Percentiles rank a stretch among this genome's conserved stretches.
Evolutionary conservation across 225 moss, liverwort and hornwort species (phyloP).

Genomic region (Antitrichia curtipendula): DNA sequence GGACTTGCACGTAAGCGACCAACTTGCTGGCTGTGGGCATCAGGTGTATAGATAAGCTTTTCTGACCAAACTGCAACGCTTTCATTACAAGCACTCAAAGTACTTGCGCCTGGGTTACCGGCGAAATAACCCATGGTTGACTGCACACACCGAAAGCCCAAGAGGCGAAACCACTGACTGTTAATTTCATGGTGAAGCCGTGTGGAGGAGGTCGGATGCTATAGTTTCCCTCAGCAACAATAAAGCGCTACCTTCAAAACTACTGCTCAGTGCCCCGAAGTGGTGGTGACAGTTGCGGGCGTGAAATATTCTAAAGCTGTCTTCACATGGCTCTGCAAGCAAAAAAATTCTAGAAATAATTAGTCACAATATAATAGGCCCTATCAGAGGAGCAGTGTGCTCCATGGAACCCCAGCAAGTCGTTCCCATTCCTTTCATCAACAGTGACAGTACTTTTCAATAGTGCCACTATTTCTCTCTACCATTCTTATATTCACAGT

Average conservation of each 20-base stretch:
- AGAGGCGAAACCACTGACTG: conserved; percentile 15
- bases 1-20: neutral
- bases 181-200: neutral
- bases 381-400: neutral
- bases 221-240: neutral
- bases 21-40: neutral
- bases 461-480: neutral
- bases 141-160: conserved; percentile 33
- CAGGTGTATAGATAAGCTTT: neutral
- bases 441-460: neutral
- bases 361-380: neutral
- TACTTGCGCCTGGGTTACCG: neutral
- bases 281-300: neutral
- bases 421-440: neutral
- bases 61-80: neutral
- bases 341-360: neutral
- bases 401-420: neutral
- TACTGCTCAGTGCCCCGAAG: conserved; percentile 12
- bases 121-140: conserved; percentile 2
- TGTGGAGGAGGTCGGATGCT: neutral
- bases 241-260: neutral
- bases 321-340: conserved; percentile 74
- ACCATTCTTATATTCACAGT: neutral
- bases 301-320: conserved; percentile 38
- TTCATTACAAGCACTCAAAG: neutral